Conservation (phyloP, 2,329 filamentous ascomycete species). For the Ophiocordyceps polyrhachis-furcata region DNA sequence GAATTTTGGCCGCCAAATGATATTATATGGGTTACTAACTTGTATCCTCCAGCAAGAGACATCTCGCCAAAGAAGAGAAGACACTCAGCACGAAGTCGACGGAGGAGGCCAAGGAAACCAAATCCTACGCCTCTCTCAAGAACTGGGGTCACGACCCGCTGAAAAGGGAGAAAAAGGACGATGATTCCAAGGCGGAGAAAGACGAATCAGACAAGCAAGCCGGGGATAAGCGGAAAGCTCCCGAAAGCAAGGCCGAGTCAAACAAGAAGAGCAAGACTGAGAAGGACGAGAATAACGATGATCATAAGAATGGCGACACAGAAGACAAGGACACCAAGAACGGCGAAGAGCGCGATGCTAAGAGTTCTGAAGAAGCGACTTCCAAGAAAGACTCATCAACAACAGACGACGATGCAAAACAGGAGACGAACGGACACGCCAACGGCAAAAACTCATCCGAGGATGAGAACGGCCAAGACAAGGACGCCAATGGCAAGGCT, state of each 20-base stretch:
- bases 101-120: slow-evolving; percentile 26
- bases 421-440: background rate
- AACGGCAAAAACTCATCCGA: background rate
- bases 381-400: background rate
- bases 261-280: slow-evolving; percentile 3
- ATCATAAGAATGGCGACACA: slow-evolving; percentile 1
- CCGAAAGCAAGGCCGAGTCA: slow-evolving; percentile 1
- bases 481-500: background rate
- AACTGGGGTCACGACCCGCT: slow-evolving; percentile 41
- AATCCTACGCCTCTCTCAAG: slow-evolving; percentile 39
- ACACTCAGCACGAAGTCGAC: slow-evolving; percentile 32
- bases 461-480: background rate
- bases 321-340: no score
- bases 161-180: slow-evolving; percentile 15
- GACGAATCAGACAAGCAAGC: background rate
- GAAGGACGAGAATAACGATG: slow-evolving; percentile 1
- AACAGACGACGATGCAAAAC: background rate
- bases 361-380: background rate
- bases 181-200: slow-evolving; percentile 8
- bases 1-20: background rate
- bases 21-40: background rate
- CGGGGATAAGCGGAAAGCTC: background rate
- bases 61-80: slow-evolving; percentile 44
- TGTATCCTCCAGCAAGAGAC: slow-evolving; percentile 28
- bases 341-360: slow-evolving; percentile 1